phyloP scores from a whole-genome alignment of 2,329 filamentous ascomycete species.

The Coniochaeta sp. region DNA sequence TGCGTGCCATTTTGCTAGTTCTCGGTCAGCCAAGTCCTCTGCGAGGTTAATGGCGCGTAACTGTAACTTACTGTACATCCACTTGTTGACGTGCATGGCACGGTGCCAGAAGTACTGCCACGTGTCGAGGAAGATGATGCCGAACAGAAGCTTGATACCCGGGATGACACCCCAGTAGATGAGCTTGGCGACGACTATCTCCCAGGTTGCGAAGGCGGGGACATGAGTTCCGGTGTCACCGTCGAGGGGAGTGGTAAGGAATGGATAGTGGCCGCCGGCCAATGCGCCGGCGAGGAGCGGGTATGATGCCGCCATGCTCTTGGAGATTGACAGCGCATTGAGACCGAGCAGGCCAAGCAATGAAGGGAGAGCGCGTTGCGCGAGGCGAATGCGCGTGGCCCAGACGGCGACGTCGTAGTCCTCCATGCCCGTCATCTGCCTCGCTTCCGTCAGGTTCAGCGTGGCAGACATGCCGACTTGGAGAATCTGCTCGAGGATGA shows the following conservation, averaged over 20 bases:
- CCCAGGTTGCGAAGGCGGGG: conserved; percentile 78
- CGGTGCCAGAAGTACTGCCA: conserved; percentile 99
- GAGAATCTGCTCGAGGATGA: conserved; percentile 84
- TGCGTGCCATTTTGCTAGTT: conserved; percentile 77
- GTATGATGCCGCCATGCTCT: conserved; percentile 64
- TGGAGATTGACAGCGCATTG: conserved; percentile 67
- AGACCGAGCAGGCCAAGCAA: conserved; percentile 67
- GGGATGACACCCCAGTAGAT: conserved; percentile 79
- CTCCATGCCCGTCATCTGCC: conserved; percentile 68
- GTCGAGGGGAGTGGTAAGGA: conserved; percentile 52
- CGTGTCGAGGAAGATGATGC: conserved; percentile 74
- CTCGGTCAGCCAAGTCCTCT: conserved; percentile 36
- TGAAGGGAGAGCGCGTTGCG: conserved; percentile 69
- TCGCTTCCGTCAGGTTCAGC: conserved; percentile 65
- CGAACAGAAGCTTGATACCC: conserved; percentile 66
- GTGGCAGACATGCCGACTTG: conserved; percentile 67
- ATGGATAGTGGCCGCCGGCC: conserved; percentile 75
- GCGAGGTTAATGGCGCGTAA: conserved; percentile 25
- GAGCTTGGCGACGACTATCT: conserved; percentile 63
- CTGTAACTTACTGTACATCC: conserved; percentile 77
- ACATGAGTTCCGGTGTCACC: conserved; percentile 43
- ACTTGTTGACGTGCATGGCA: conserved; percentile 95
- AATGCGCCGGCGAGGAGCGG: conserved; percentile 69
- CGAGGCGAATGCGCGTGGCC: conserved; percentile 73
- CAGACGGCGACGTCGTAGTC: conserved; percentile 85